Evolutionary conservation across 305 asterid genomes (phyloP), one percentile per base, ranked within the genome.

Genomic region (Fraxinus albicans): DNA sequence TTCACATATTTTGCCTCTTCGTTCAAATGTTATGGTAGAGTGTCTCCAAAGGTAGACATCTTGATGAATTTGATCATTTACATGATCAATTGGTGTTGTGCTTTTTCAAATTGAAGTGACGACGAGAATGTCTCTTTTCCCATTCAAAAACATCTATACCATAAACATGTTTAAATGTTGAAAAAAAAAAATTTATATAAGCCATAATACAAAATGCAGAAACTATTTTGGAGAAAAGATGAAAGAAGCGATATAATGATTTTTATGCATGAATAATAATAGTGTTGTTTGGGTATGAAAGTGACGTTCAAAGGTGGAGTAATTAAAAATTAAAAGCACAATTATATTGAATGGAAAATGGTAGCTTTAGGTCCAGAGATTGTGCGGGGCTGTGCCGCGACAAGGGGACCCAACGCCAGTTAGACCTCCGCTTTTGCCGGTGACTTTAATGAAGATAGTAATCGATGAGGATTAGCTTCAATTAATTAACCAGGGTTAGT

Each of bases 361-460:
- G 40, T n/a, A 15, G 75, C 53, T 73, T 33, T 25, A 81, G 53
- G 78, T 35, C 65, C 69, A 80, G 7, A 29, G 78, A 55, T 77
- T 38, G 5, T 78, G 87, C 74, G 42, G 85, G 87, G 74, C 27
- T 60, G 73, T 81, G 79, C 73, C 47, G 65, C 65, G 86, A 79
- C 84, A 82, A 65, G 47, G 83, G 85, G 88, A 79, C 88, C 88
- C 83, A 82, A 0, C 73, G 81, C 86, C 82, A 79, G 83, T 72
- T 17, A 77, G 63, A 70, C 82, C 75, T 78, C 82, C 85, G 79
- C 76, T 50, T 78, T 77, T 65, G 84, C 86, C 81, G 83, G 80
- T 73, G 19, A 70, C 85, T 76, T 31, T 29, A 2, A 4, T 53
- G 60, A 47, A 80, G 23, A 15, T n/a, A 19, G 55, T 10, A 83